These are phyloP conservation scores for Geosmithia morbida DNA, from an alignment of 2,329 filamentous ascomycete species.

Conservation along the genomic window DNA sequence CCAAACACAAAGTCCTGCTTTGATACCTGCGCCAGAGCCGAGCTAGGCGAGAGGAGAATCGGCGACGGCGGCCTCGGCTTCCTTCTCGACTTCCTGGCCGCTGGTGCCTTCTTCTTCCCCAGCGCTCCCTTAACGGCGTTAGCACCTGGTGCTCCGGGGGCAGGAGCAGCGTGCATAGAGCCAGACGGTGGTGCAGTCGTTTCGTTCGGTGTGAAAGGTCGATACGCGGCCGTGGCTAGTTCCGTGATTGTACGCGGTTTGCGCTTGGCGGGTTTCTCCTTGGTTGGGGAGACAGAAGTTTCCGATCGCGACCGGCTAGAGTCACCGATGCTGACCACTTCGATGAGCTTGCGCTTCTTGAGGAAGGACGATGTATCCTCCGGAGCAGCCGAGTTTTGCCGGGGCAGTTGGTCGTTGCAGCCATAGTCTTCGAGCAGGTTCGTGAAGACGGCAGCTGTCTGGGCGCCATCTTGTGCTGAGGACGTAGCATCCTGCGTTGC, in stretches of 20 bases:
- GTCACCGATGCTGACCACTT: conserved; percentile 26
- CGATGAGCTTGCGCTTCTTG: conserved; percentile 42
- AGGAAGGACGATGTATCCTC: conserved; percentile 19
- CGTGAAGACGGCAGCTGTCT: conserved; percentile 1
- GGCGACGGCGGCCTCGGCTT: conserved; percentile 25
- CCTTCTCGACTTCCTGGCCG: conserved; percentile 19
- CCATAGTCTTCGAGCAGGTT: conserved; percentile 26
- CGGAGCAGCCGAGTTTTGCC: conserved; percentile 2
- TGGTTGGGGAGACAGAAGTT: conserved; percentile 16
- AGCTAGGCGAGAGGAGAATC: conserved; percentile 50
- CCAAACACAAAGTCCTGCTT: conserved; percentile 72
- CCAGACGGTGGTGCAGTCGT: conserved; percentile 2
- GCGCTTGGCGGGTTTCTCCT: conserved; percentile 45
- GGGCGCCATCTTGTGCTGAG: not conserved
- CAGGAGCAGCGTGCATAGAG: not conserved
- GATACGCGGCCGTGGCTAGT: conserved; percentile 59
- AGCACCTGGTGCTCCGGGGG: conserved; percentile 8
- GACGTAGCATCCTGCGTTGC: conserved; percentile 4
- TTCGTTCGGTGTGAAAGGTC: conserved; percentile 15
- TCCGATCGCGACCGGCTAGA: conserved; percentile 7
- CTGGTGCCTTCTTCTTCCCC: conserved; percentile 11
- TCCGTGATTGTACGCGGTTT: conserved; percentile 68
- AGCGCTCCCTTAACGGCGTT: conserved; percentile 8
- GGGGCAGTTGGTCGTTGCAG: conserved; percentile 9
- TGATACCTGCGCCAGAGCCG: conserved; percentile 50